Evolutionary conservation across 352 stramenopile species (phyloP).

Genomic region (Phytophthora capsici): DNA sequence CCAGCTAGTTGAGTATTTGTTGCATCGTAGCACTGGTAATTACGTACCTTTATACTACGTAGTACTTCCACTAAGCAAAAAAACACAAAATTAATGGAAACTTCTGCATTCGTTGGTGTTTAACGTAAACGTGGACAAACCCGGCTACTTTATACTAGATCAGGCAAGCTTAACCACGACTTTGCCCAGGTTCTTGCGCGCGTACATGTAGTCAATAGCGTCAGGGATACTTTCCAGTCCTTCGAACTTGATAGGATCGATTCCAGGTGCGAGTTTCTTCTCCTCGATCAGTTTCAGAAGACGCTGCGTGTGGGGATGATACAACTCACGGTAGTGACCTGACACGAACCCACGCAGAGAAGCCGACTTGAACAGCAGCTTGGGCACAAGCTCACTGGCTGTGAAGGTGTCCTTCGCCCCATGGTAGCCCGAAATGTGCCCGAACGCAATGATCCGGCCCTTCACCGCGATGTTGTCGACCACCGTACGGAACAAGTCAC

Average conservation of each 20-base stretch:
- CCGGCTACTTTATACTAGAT: not conserved
- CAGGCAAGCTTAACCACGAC: constrained; percentile 72
- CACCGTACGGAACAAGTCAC: constrained; percentile 44
- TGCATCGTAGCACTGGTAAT: too few relatives aligned
- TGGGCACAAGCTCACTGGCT: constrained; percentile 29
- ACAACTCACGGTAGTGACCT: constrained; percentile 43
- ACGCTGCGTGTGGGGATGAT: constrained; percentile 40
- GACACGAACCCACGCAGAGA: constrained; percentile 57
- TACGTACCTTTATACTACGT: too few relatives aligned
- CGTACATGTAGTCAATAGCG: constrained; percentile 74
- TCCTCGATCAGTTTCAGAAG: constrained; percentile 55
- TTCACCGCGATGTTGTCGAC: constrained; percentile 57
- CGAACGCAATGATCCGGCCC: constrained; percentile 65
- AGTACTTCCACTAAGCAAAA: too few relatives aligned
- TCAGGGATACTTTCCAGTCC: constrained; percentile 57
- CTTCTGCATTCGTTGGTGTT: too few relatives aligned
- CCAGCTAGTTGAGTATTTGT: too few relatives aligned
- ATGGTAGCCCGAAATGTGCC: constrained; percentile 52
- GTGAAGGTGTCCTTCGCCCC: constrained; percentile 26
- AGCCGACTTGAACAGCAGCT: constrained; percentile 39
- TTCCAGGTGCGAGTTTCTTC: constrained; percentile 49
- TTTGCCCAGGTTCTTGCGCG: constrained; percentile 77
- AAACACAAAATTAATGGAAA: too few relatives aligned
- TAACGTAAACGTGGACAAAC: too few relatives aligned
- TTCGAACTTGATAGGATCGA: constrained; percentile 53